Percentiles rank a stretch among this genome's conserved stretches.
phyloP scores from a whole-genome alignment of 495 filamentous ascomycete genomes.

The Lasiosphaeria hispida region DNA sequence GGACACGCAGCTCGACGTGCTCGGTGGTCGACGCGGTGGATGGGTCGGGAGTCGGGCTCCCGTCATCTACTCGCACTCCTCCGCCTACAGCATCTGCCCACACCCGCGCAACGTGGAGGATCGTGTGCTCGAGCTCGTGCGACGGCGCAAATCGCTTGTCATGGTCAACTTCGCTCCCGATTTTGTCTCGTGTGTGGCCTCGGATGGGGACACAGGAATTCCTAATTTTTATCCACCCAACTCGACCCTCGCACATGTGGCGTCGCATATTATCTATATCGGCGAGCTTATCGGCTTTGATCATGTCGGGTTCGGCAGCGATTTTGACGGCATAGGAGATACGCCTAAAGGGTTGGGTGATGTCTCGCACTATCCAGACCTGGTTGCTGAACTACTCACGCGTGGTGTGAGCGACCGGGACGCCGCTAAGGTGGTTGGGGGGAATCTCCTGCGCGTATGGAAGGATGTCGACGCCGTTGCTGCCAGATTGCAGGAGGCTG shows the following conservation, averaged over 20 bases:
- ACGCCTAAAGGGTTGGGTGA: conserved; percentile 67
- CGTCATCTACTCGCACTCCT: conserved; percentile 72
- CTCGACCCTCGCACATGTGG: conserved; percentile 76
- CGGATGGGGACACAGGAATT: conserved; percentile 55
- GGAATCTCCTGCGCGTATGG: conserved; percentile 77
- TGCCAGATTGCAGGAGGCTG: conserved; percentile 55
- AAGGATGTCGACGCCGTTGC: conserved; percentile 65
- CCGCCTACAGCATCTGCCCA: conserved; percentile 62
- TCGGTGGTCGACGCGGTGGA: conserved; percentile 43
- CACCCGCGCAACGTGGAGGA: conserved; percentile 74
- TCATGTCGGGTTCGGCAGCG: conserved; percentile 71
- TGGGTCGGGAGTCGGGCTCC: conserved; percentile 60
- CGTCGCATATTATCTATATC: conserved; percentile 68
- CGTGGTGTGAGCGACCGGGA: conserved; percentile 67
- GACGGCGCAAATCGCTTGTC: conserved; percentile 59
- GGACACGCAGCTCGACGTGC: conserved; percentile 69
- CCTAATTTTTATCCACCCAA: conserved; percentile 59
- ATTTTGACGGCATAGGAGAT: conserved; percentile 65
- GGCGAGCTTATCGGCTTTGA: conserved; percentile 68
- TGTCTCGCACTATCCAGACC: conserved; percentile 77
- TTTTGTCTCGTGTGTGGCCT: conserved; percentile 68
- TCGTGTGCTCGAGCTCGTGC: conserved; percentile 62
- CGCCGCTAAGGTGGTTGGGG: conserved; percentile 64
- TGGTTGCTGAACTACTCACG: conserved; percentile 70
- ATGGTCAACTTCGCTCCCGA: conserved; percentile 79